Evolutionary conservation across 169 alveolate species (phyloP).

Genomic region (Neospora caninum): DNA sequence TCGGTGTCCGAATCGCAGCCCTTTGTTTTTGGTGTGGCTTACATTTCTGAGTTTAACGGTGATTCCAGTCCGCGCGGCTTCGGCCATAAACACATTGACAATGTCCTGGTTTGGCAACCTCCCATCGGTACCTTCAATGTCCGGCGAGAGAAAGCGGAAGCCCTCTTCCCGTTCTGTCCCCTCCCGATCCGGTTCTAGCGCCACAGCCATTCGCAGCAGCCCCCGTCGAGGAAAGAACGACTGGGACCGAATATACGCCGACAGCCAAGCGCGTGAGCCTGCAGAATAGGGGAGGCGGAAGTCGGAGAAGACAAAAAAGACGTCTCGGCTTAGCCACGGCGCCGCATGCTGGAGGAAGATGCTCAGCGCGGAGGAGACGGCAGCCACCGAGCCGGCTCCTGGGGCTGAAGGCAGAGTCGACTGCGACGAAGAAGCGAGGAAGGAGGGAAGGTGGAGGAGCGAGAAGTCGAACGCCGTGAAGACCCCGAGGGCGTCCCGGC

Average conservation of each 20-base stretch:
- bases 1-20: neutral
- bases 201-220: slow-evolving; percentile 41
- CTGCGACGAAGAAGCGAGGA: neutral
- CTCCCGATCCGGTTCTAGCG: neutral
- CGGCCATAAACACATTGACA: neutral
- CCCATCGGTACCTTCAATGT: slow-evolving; percentile 4
- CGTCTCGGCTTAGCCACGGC: slow-evolving; percentile 63
- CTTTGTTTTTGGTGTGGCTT: neutral
- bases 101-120: slow-evolving; percentile 33
- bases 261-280: slow-evolving; percentile 42
- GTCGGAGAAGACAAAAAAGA: slow-evolving; percentile 57
- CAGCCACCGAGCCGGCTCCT: slow-evolving; percentile 9
- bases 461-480: neutral
- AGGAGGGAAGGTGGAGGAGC: neutral
- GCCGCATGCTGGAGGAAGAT: slow-evolving; percentile 13
- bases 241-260: neutral
- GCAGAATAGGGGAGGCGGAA: slow-evolving; percentile 61
- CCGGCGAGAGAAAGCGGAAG: neutral
- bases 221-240: slow-evolving; percentile 34
- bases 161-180: slow-evolving; percentile 18
- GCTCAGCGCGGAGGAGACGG: slow-evolving; percentile 7
- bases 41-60: neutral
- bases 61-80: slow-evolving; percentile 2
- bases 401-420: neutral
- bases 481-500: slow-evolving; percentile 23